These are phyloP conservation scores for Leccinum fuscescens DNA, from an alignment of 1,284 basidiomycete species.

Conservation along the genomic window DNA sequence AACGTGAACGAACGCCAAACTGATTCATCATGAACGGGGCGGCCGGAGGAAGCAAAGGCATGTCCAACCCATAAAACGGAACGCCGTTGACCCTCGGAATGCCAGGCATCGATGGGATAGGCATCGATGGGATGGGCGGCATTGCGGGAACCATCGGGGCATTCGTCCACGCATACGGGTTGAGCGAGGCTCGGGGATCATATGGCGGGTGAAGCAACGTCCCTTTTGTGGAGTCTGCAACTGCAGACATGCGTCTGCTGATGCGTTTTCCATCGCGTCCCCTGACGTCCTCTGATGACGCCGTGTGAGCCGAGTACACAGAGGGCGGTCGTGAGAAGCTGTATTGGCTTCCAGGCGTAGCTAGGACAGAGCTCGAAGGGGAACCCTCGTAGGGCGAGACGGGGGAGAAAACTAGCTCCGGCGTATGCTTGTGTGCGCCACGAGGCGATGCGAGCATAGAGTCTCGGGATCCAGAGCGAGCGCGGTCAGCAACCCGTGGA, in stretches of 20 bases:
- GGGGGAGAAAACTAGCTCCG: constrained; percentile 38
- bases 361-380: constrained; percentile 46
- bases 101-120: constrained; percentile 30
- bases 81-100: constrained; percentile 31
- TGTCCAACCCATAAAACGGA: constrained; percentile 44
- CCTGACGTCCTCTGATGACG: constrained; percentile 58
- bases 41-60: constrained; percentile 69
- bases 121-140: constrained; percentile 30
- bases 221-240: constrained; percentile 38
- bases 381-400: constrained; percentile 37
- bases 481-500: constrained; percentile 38
- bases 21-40: constrained; percentile 74
- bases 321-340: constrained; percentile 52
- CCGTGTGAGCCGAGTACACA: constrained; percentile 43
- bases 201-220: constrained; percentile 34
- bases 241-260: constrained; percentile 46
- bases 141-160: constrained; percentile 27
- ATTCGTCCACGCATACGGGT: constrained; percentile 36
- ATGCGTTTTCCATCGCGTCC: constrained; percentile 36
- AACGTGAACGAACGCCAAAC: constrained; percentile 31
- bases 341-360: constrained; percentile 33
- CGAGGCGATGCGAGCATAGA: constrained; percentile 25
- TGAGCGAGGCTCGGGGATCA: constrained; percentile 37
- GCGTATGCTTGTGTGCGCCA: constrained; percentile 43
- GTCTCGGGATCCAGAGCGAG: constrained; percentile 43